Evolutionary conservation across 2,329 filamentous ascomycete genomes (phyloP).

Genomic region (Penicillium sp.): DNA sequence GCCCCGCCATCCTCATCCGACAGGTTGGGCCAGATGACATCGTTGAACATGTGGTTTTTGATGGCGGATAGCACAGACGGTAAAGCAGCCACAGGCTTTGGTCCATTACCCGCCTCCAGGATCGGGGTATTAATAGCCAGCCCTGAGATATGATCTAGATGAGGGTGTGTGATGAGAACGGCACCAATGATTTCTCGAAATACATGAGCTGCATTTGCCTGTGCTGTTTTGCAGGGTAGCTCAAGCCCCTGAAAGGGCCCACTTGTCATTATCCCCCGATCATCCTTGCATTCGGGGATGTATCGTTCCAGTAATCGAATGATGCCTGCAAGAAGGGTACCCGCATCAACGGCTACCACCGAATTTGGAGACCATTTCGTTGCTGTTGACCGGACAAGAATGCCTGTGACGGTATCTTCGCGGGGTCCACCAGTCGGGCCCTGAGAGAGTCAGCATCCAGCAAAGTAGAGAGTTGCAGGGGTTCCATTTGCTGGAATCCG

Average conservation of each 20-base stretch:
- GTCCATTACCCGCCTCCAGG: constrained; percentile 69
- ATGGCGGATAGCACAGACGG: constrained; percentile 88
- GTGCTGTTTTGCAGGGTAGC: constrained; percentile 63
- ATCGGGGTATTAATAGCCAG: constrained; percentile 92
- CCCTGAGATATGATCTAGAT: constrained; percentile 88
- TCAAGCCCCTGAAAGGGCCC: constrained; percentile 80
- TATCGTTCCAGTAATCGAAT: constrained; percentile 66
- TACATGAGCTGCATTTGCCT: constrained; percentile 78
- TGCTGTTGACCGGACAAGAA: constrained; percentile 79
- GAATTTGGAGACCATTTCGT: constrained; percentile 79
- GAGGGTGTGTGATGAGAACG: constrained; percentile 93
- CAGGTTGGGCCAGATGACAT: constrained; percentile 95
- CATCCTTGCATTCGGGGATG: constrained; percentile 24
- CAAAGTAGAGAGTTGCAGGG: background rate
- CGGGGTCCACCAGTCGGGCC: constrained; percentile 85
- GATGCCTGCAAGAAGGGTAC: constrained; percentile 83
- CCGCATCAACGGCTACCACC: constrained; percentile 87
- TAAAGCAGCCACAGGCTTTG: constrained; percentile 82
- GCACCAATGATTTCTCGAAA: constrained; percentile 77
- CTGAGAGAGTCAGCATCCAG: constrained; percentile 49
- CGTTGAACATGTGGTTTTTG: constrained; percentile 95
- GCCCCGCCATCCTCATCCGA: constrained; percentile 95
- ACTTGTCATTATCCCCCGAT: constrained; percentile 34
- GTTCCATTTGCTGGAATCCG: constrained; percentile 18
- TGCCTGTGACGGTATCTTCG: constrained; percentile 85